These are phyloP conservation scores for Irpex rosettiformis DNA, from an alignment of 1,284 basidiomycete genomes.

Conservation along the genomic window DNA sequence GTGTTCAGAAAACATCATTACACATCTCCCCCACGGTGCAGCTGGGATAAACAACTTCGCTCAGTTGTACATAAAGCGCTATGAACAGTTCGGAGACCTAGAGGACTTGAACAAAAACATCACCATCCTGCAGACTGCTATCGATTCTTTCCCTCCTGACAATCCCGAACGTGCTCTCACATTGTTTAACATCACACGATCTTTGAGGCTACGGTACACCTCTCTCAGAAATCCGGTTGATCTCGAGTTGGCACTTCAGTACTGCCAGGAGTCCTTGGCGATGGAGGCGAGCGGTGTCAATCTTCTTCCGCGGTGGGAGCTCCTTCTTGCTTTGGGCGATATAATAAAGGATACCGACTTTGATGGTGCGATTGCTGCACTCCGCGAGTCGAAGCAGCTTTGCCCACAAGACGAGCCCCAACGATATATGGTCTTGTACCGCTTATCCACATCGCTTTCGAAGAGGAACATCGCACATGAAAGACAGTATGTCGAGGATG, in stretches of 20 bases:
- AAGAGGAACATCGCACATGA: neutral
- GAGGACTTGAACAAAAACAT: neutral
- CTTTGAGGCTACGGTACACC: neutral
- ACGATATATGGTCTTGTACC: neutral
- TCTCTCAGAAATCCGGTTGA: neutral
- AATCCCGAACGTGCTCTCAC: neutral
- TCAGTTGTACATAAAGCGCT: neutral
- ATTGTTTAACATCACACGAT: neutral
- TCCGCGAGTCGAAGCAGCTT: neutral
- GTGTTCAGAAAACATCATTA: neutral
- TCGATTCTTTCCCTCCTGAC: neutral
- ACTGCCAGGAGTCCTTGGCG: neutral
- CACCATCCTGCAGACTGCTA: neutral
- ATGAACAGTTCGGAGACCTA: neutral
- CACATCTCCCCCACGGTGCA: neutral
- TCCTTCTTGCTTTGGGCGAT: neutral
- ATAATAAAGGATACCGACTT: neutral
- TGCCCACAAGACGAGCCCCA: neutral
- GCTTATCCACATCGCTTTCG: neutral
- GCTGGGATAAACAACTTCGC: neutral
- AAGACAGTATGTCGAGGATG: neutral
- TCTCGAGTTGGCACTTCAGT: neutral
- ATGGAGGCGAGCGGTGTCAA: neutral
- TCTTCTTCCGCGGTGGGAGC: neutral
- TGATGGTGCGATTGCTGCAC: neutral